Evolutionary conservation across 2,329 filamentous ascomycete genomes (phyloP), one percentile per base, ranked within the genome.

Genomic region (Graphiopsis chlorocephala): DNA sequence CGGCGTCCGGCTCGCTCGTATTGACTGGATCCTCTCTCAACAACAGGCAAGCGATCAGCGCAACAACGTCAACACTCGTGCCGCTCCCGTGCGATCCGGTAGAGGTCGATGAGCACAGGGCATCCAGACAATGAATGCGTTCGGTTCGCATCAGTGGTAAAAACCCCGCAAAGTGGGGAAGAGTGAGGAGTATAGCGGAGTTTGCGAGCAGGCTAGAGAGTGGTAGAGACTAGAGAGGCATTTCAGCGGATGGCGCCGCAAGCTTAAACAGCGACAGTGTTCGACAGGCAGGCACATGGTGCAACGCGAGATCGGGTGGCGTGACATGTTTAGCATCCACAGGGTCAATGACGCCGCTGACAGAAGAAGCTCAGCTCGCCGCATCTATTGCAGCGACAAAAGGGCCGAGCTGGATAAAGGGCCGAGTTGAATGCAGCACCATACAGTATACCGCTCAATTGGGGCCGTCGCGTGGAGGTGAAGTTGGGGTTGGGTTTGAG

Each of bases 101-200:
- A 17, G 58, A 38, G 48, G 20, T 23, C 12, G 58, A 38, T 4
- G 31, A 35, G 53, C 31, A 42, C 55, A 38, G 55, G 55, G 33
- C 31, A 35, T 58, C 33, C 33, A 58, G 55, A 38, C 35, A 45
- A 23, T 31, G 20, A 33, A 55, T n/a, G n/a, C n/a, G n/a, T n/a
- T 47, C 26, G 28, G 53, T 55, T 25, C 8, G n/a, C 25, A 31
- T 50, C 48, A 31, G 10, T 38, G 48, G 60, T 45, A 50, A 28
- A 23, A 48, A 45, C 60, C 60, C 60, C 60, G 60, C 60, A 62
- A 62, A 55, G 60, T 62, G 60, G 60, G 50, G 60, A 62, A 35
- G 31, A 25, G 20, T 35, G 48, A 62, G 48, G 33, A 48, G 47
- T 53, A 29, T 53, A 26, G 50, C 26, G 50, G 50, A 53, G 50